Evolutionary conservation across 257 asterid species (phyloP).

Genomic region (Gentiana straminea): DNA sequence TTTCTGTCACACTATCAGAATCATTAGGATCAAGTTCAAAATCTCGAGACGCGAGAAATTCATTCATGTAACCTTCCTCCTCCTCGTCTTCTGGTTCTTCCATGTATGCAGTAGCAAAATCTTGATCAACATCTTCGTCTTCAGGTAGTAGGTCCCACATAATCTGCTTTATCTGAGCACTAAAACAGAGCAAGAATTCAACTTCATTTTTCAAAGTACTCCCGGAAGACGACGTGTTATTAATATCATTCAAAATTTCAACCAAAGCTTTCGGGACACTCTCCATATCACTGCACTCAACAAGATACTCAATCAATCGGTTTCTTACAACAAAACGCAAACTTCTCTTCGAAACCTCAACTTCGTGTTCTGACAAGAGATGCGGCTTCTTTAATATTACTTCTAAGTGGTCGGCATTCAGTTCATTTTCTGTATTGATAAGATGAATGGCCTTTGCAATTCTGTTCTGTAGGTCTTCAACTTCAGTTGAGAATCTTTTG

Average conservation of each 20-base stretch:
- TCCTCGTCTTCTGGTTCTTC: constrained; percentile 36
- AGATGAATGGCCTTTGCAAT: constrained; percentile 53
- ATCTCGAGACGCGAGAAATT: constrained; percentile 10
- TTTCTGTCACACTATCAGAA: constrained; percentile 31
- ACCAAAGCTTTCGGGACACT: constrained; percentile 40
- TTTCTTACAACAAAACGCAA: constrained; percentile 34
- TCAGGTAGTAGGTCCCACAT: constrained; percentile 39
- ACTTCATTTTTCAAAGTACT: constrained; percentile 32
- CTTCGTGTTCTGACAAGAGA: constrained; percentile 30
- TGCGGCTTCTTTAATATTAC: constrained; percentile 21
- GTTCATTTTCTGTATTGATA: constrained; percentile 17
- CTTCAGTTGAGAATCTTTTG: constrained; percentile 45
- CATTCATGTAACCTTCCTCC: constrained; percentile 12
- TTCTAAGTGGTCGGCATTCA: constrained; percentile 34
- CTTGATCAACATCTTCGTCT: constrained; percentile 39
- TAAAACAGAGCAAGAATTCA: constrained; percentile 39
- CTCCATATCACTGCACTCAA: constrained; percentile 71
- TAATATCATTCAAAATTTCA: constrained; percentile 39
- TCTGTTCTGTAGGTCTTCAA: constrained; percentile 56
- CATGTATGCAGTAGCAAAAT: constrained; percentile 54
- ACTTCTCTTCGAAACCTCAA: constrained; percentile 20
- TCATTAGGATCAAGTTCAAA: constrained; percentile 14
- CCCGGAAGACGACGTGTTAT: constrained; percentile 17
- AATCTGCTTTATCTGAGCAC: constrained; percentile 80
- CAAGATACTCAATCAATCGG: constrained; percentile 56